Conservation (phyloP, 2,329 filamentous ascomycete species). For the Pyrenophora seminiperda region DNA sequence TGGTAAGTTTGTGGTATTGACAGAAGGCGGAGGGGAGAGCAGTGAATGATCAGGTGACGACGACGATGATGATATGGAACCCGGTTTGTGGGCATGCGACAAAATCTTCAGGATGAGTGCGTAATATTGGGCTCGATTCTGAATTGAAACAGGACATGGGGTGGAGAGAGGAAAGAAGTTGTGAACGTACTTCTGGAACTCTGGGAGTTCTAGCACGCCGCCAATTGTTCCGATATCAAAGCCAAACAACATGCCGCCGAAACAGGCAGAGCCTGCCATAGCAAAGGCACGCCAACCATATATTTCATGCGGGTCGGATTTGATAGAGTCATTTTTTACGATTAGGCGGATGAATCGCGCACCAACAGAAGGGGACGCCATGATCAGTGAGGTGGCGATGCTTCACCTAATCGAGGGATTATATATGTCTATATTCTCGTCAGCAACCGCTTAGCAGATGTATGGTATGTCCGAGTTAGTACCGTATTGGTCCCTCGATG, state of each 20-base stretch:
- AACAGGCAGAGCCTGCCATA: slow-evolving; percentile 68
- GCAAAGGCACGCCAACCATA: slow-evolving; percentile 72
- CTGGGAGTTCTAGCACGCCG: slow-evolving; percentile 66
- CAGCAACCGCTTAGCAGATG: not conserved
- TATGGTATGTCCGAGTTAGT: slow-evolving; percentile 3
- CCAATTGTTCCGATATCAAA: slow-evolving; percentile 71
- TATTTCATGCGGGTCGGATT: slow-evolving; percentile 67
- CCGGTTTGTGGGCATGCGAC: too few species aligned
- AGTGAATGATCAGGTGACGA: too few species aligned
- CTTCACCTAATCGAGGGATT: not conserved
- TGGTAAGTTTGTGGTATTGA: slow-evolving; percentile 8
- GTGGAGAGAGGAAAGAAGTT: too few species aligned
- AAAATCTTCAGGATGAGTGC: too few species aligned
- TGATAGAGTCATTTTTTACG: slow-evolving; percentile 74
- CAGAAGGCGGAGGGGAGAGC: not conserved
- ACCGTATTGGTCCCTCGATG: slow-evolving; percentile 6
- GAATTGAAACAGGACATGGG: too few species aligned
- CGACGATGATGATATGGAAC: too few species aligned
- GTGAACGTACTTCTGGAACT: slow-evolving; percentile 61
- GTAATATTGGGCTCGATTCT: too few species aligned
- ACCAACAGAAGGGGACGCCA: slow-evolving; percentile 25
- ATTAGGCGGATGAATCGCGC: slow-evolving; percentile 58
- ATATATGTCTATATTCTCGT: slow-evolving; percentile 1
- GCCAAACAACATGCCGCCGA: slow-evolving; percentile 71
- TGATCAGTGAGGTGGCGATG: slow-evolving; percentile 6